Percentiles rank a stretch among this genome's conserved stretches.
phyloP scores from a whole-genome alignment of 164 flowering plant genomes.

The Magnolia kwangsiensis region DNA sequence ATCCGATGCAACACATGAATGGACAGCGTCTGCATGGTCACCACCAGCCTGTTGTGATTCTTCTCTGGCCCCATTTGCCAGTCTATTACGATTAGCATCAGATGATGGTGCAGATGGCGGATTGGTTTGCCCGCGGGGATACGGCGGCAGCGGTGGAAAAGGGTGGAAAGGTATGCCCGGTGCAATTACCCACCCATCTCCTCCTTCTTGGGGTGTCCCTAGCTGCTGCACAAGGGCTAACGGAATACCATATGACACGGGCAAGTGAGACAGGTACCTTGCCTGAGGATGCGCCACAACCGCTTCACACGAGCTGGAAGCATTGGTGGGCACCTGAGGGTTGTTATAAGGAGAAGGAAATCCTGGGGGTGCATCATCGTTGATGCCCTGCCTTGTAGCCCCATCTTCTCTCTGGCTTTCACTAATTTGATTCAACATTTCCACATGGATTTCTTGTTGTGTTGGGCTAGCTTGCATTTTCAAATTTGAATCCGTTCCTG shows the following conservation, averaged over 20 bases:
- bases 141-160: constrained; percentile 79
- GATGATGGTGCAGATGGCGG: constrained; percentile 10
- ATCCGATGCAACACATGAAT: constrained; percentile 30
- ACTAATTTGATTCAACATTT: constrained; percentile 6
- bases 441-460: constrained; percentile 13
- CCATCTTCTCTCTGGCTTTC: constrained; percentile 10
- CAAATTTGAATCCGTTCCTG: constrained; percentile 14
- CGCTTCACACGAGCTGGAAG: constrained; percentile 29
- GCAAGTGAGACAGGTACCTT: constrained; percentile 50
- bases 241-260: constrained; percentile 80
- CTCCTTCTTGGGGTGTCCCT: constrained; percentile 43
- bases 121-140: constrained; percentile 32
- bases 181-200: constrained; percentile 51
- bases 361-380: constrained; percentile 53
- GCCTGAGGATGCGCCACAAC: constrained; percentile 44
- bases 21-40: constrained; percentile 17
- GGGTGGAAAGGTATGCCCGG: constrained; percentile 79
- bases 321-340: constrained; percentile 18
- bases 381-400: constrained; percentile 11
- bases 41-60: constrained; percentile 20
- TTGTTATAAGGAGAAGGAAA: constrained; percentile 34
- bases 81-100: constrained; percentile 10
- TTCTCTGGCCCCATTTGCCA: constrained; percentile 13
- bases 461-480: constrained; percentile 12
- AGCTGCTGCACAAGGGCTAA: constrained; percentile 44